Base-by-base conservation (phyloP, 2,329 filamentous ascomycete genomes). In the Sclerotinia borealis region DNA sequence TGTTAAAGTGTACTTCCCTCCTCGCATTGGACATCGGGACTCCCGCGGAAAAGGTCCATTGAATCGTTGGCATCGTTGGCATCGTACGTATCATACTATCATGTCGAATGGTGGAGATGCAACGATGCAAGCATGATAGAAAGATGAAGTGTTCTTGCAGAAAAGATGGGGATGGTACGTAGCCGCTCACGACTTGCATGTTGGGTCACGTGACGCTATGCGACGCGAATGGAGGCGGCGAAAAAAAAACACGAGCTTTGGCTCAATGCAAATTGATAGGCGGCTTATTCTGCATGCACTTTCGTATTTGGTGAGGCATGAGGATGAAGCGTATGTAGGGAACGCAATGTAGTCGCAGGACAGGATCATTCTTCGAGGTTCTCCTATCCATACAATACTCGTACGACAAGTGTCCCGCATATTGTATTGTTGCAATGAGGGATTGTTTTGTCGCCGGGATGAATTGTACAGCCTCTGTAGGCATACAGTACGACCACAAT, bases 111-210 rank as follows among this genome's bases (percentile, higher is more conserved):
- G 39, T 34, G 9, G 13, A 19, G n/a, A 58, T 58, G 54, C 54
- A 58, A 25, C 4, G 4, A 56, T 56, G 52, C 52, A 56, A 13
- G 22, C 34, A 39, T 27, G 51, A 56, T n/a, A 51, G 29, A 36
- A 56, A 25, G 27, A 58, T 58, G 54, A 58, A 58, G 54, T 58
- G 54, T 58, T 58, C 54, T 45, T 58, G 54, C 54, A 58, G 54
- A 58, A 58, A 58, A 58, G 39, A 58, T 58, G 54, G 54, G 34
- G 39, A 39, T 56, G 54, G n/a, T n/a, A n/a, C n/a, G 37, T 41
- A 29, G 25, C 22, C 2, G 25, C 37, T 34, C 54, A 45, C 52
- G 52, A 39, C 19, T n/a, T 34, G 4, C 1, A 1, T 19, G 39
- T n/a, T n/a, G n/a, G 29, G 13, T 36, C 39, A 25, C 27, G 8